Conservation (phyloP, 2,329 filamentous ascomycete genomes). For the Tolypocladium ophioglossoides region DNA sequence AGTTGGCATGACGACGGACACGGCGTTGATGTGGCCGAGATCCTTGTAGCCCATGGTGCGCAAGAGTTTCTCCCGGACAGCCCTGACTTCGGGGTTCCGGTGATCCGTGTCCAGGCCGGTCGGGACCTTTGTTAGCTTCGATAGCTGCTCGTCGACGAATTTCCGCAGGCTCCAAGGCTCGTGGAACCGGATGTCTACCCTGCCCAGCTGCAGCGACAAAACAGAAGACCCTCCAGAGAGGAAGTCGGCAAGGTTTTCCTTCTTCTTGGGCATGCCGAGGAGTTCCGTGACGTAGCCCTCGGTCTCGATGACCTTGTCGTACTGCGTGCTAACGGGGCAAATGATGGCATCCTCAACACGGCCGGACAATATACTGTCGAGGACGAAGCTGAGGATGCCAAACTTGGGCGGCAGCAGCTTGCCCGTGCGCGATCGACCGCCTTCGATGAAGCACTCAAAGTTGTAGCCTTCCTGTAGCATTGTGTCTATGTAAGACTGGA, state of each 20-base stretch:
- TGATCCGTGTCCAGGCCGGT: slow-evolving; percentile 34
- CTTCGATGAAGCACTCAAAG: slow-evolving; percentile 96
- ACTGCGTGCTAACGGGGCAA: slow-evolving; percentile 92
- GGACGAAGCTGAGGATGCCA: slow-evolving; percentile 81
- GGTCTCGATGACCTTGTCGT: slow-evolving; percentile 98
- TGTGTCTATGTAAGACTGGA: slow-evolving; percentile 93
- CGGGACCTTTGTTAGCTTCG: slow-evolving; percentile 32
- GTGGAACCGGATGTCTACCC: slow-evolving; percentile 92
- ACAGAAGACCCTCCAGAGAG: slow-evolving; percentile 77
- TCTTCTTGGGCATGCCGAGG: slow-evolving; percentile 86
- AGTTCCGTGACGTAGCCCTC: slow-evolving; percentile 94
- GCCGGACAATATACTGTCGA: slow-evolving; percentile 83
- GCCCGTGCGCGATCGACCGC: slow-evolving; percentile 82
- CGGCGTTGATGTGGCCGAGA: slow-evolving; percentile 85
- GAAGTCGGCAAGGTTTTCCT: slow-evolving; percentile 86
- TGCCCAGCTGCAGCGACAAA: slow-evolving; percentile 75
- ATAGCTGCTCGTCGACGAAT: slow-evolving; percentile 71
- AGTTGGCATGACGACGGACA: slow-evolving; percentile 97
- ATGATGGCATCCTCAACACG: slow-evolving; percentile 85
- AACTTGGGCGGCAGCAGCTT: slow-evolving; percentile 94
- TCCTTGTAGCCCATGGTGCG: slow-evolving; percentile 87
- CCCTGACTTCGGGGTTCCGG: slow-evolving; percentile 35
- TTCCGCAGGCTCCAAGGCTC: slow-evolving; percentile 84
- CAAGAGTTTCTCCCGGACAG: slow-evolving; percentile 60
- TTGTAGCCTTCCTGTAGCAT: slow-evolving; percentile 86